Evolutionary conservation across 805 yeast species (phyloP), one percentile per base, ranked within the genome.

Genomic region (Pichia kluyveri): DNA sequence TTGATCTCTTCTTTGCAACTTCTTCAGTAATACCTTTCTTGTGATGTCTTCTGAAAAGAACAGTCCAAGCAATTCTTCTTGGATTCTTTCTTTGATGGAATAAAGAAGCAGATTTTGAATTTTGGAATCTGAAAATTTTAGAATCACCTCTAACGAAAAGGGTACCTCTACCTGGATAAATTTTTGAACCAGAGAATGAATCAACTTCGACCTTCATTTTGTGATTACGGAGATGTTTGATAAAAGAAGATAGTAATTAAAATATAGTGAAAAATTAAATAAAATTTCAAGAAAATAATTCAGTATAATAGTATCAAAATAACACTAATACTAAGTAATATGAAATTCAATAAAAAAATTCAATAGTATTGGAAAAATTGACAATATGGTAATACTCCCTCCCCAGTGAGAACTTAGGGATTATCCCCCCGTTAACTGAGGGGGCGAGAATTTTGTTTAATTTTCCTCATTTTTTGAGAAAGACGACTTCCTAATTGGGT

Each of bases 91-190:
- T 89, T 82, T 93, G 99, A 71, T 83, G 82, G 93, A 93, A 93
- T 69, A 93, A 84, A 71, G 98, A 89, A 68, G 96, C 91, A 70
- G 95, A 82, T 79, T 93, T 93, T 65, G 97, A 86, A 74, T 86
- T 82, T 75, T 86, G 95, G 93, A 93, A 93, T 83, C 99, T 90
- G 96, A 93, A 93, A 69, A 90, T 76, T 83, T 93, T 93, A 71
- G 98, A 90, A 88, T 93, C 99, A 69, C 98, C 98, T 79, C 99
- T 89, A 76, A 93, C 89, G 72, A 87, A 93, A 74, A 93, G 83
- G 72, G 95, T 88, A 78, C 99, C 98, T 83, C 97, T 88, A 79
- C 99, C 99, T 81, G 99, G 99, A 95, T 91, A 93, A 83, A 93
- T 91, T 80, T 91, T 93, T 70, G 91, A 77, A 76, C 99, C 99